Conservation (phyloP, 2,329 filamentous ascomycete genomes). For the Pyricularia grisea region DNA sequence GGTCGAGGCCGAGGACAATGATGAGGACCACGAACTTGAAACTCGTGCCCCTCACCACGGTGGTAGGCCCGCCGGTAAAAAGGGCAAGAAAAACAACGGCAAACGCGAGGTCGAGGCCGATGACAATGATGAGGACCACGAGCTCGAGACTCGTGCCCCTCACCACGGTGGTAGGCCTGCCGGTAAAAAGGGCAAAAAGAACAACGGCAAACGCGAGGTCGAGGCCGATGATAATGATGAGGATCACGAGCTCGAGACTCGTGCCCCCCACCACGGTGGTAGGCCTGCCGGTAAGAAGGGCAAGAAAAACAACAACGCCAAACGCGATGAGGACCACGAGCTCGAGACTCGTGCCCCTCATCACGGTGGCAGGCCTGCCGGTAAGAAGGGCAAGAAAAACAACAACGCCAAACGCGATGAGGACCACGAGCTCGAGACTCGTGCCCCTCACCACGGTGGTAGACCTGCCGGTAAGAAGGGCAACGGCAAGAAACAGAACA, state of each 20-base stretch:
- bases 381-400: no score
- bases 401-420: not conserved
- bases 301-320: no score
- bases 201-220: not conserved
- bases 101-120: not conserved
- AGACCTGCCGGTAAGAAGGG: no score
- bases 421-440: constrained; percentile 8
- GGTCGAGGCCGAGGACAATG: constrained; percentile 5
- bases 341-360: no score
- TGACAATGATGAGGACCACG: not conserved
- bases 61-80: constrained; percentile 2
- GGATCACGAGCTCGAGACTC: not conserved
- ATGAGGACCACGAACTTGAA: constrained; percentile 7
- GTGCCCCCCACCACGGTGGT: constrained; percentile 12
- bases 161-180: constrained; percentile 16
- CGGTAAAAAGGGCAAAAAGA: constrained; percentile 7
- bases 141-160: constrained; percentile 12
- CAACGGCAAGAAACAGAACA: constrained; percentile 7
- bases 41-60: constrained; percentile 10
- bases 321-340: no score
- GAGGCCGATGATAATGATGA: not conserved
- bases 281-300: constrained; percentile 9
- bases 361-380: no score
- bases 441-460: constrained; percentile 15
- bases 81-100: not conserved